These are phyloP conservation scores for Termitomyces sp. DNA, from an alignment of 768 basidiomycete genomes.

Conservation along the genomic window DNA sequence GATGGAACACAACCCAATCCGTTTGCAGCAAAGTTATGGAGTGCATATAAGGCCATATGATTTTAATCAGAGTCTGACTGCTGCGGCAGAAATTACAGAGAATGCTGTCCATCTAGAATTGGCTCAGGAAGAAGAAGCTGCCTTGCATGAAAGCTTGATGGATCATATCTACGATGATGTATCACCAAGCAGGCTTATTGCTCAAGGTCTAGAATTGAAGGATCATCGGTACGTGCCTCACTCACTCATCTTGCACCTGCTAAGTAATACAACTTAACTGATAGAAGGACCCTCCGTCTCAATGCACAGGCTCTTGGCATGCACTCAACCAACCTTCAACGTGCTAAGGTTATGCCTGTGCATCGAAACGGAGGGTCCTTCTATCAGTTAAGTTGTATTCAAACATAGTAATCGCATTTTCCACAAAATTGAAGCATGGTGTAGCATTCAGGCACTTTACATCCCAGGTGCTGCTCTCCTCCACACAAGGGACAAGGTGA, in stretches of 20 bases:
- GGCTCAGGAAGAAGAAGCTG: not conserved
- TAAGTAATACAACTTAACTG: not conserved
- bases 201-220: constrained; percentile 24
- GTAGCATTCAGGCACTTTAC: constrained; percentile 22
- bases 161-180: not conserved
- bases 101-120: not conserved
- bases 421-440: constrained; percentile 25
- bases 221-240: constrained; percentile 15
- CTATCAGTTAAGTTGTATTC: constrained; percentile 4
- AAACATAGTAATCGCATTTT: constrained; percentile 19
- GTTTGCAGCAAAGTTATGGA: not conserved
- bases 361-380: constrained; percentile 12
- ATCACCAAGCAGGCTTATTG: constrained; percentile 1
- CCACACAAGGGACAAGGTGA: not conserved
- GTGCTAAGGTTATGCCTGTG: constrained; percentile 19
- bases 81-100: not conserved
- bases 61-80: not conserved
- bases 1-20: constrained; percentile 5
- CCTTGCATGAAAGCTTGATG: not conserved
- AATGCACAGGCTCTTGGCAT: constrained; percentile 12
- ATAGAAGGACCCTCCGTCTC: constrained; percentile 13
- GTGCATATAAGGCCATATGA: not conserved
- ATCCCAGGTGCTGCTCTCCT: constrained; percentile 17
- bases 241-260: not conserved
- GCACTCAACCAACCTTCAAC: constrained; percentile 26